phyloP scores from a whole-genome alignment of 345 rosid genomes.

The Eucalyptus urophylla region DNA sequence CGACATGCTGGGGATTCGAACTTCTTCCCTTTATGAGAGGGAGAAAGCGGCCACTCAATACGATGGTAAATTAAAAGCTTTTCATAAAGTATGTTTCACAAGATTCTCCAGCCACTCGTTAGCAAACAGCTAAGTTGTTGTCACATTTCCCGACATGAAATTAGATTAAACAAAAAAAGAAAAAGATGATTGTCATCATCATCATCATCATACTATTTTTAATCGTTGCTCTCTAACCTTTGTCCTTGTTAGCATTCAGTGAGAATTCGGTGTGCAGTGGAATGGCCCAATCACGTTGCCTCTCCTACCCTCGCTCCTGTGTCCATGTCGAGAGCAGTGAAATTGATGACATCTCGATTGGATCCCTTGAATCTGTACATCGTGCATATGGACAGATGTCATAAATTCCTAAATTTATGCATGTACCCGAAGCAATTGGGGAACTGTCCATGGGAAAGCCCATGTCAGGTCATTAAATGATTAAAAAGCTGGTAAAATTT shows the following conservation, averaged over 20 bases:
- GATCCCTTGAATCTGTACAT: neutral
- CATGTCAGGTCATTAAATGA: neutral
- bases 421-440: neutral
- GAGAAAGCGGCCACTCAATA: too few relatives aligned
- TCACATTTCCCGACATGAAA: neutral
- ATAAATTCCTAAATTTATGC: neutral
- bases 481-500: too few relatives aligned
- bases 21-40: too few relatives aligned
- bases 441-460: neutral
- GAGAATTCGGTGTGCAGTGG: neutral
- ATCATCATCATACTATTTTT: neutral
- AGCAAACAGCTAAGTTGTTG: neutral
- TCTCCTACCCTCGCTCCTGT: neutral
- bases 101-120: too few relatives aligned
- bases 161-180: neutral
- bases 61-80: neutral
- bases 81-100: neutral
- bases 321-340: neutral
- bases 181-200: too few relatives aligned
- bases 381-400: neutral
- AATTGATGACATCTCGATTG: neutral
- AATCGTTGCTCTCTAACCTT: neutral
- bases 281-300: neutral
- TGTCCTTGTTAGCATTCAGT: neutral
- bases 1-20: too few relatives aligned